A percentile compares a stretch with the other conserved stretches of the same genome.
Evolutionary conservation across 306 rosid species (phyloP).

Genomic region (Trifolium pratense): DNA sequence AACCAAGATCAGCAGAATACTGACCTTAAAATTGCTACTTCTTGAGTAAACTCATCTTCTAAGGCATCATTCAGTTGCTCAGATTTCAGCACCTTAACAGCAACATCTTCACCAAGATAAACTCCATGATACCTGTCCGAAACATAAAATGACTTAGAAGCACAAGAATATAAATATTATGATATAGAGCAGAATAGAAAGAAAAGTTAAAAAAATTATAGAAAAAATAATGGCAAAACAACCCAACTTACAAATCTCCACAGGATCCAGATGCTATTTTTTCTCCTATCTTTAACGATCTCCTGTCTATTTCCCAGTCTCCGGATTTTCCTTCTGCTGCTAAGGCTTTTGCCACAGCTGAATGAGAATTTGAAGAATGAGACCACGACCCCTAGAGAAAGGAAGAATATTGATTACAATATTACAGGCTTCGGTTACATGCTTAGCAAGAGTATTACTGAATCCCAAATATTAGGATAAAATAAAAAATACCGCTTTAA

Average conservation of each 20-base stretch:
- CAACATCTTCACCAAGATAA: slow-evolving; percentile 91
- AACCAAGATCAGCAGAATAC: slow-evolving; percentile 28
- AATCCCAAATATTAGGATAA: slow-evolving; percentile 5
- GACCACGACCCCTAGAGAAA: slow-evolving; percentile 91
- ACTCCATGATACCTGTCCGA: slow-evolving; percentile 77
- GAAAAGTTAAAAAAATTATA: slow-evolving; percentile 1
- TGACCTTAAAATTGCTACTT: slow-evolving; percentile 90
- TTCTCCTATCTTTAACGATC: slow-evolving; percentile 82
- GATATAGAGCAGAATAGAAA: slow-evolving; percentile 16
- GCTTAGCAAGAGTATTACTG: slow-evolving; percentile 8
- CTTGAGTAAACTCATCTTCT: slow-evolving; percentile 96
- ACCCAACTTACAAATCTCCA: slow-evolving; percentile 87
- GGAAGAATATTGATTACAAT: slow-evolving; percentile 27
- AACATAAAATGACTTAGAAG: slow-evolving; percentile 33
- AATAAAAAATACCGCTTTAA: slow-evolving; percentile 17
- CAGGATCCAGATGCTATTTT: slow-evolving; percentile 96
- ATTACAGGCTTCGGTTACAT: slow-evolving; percentile 14
- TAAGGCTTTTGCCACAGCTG: slow-evolving; percentile 62
- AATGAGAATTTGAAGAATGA: slow-evolving; percentile 70
- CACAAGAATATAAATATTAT: slow-evolving; percentile 17
- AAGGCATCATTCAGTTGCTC: slow-evolving; percentile 82
- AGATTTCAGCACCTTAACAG: slow-evolving; percentile 88
- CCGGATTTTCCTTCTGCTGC: slow-evolving; percentile 59
- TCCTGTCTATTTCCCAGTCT: slow-evolving; percentile 96
- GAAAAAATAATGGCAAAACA: slow-evolving; percentile 30